Base-by-base conservation (phyloP, 2,329 filamentous ascomycete genomes). In the Clarireedia paspali region DNA sequence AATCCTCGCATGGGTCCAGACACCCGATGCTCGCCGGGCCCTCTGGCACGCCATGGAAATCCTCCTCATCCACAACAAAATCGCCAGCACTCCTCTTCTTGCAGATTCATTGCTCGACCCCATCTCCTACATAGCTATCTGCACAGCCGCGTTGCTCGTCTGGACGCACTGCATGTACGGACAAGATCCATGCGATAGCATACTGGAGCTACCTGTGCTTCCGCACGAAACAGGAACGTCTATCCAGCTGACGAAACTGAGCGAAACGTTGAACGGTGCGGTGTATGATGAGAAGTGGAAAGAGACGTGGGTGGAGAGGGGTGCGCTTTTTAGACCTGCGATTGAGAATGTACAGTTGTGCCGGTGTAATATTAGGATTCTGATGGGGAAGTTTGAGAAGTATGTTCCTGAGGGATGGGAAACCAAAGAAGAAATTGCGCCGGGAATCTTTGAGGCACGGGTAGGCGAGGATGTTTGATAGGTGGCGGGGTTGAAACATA, bases 81-180 rank as follows among this genome's bases (percentile, higher is more conserved):
- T 39, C 27, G 45, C 30, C n/a, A n/a, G 3, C 15, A 47, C 56
- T 3, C 45, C 39, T 3, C 48, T 47, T 1, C 47, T 59, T 7
- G 42, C 53, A 5, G 47, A 57, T 9, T 46, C 56, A 30, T 6
- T 57, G 3, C 27, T 68, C 6, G 70, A 74, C 20, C 72, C 72
- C 0, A 62, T 73, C 10, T 60, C 67, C 0, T 69, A 72, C 38
- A 64, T 72, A 0, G 64, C 71, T 2, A 55, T 71, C 0, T 66
- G 68, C 0, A 66, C 65, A 0, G 67, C 67, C 2, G 68, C 70
- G 0, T 55, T 71, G 2, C 64, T 73, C 1, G 59, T 72, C 0
- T 74, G 71, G 71, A 64, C 68, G 0, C 74, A 71, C 65, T 66
- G 68, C 12, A 64, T 62, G 15, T 68, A 69, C 36, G 61, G 65